Evolutionary conservation across 352 stramenopile genomes (phyloP).

Genomic region (Phytophthora cryptogea): DNA sequence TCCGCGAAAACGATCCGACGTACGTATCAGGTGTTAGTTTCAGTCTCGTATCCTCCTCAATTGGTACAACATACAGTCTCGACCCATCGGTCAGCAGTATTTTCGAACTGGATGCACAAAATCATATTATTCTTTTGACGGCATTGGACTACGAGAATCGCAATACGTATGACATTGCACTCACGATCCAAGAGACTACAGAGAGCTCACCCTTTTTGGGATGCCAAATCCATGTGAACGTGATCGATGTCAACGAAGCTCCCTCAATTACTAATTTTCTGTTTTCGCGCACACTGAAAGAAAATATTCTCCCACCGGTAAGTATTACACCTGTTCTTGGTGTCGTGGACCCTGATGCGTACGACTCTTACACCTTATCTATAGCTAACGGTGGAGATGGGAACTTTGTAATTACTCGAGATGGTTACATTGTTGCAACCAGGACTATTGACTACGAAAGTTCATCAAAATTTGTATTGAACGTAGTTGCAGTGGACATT

Average conservation of each 20-base stretch:
- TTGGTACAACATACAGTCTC: constrained; percentile 23
- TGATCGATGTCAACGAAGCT: constrained; percentile 59
- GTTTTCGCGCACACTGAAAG: constrained; percentile 33
- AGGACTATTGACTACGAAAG: constrained; percentile 50
- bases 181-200: constrained; percentile 34
- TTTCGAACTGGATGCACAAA: constrained; percentile 24
- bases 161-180: constrained; percentile 20
- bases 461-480: constrained; percentile 38
- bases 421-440: constrained; percentile 44
- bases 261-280: constrained; percentile 34
- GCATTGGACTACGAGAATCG: constrained; percentile 23
- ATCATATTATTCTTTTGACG: constrained; percentile 20
- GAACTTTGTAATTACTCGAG: constrained; percentile 48
- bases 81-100: not conserved
- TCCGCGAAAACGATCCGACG: constrained; percentile 36
- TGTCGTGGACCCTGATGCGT: constrained; percentile 47
- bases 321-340: constrained; percentile 32
- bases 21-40: constrained; percentile 47
- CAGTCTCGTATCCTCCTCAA: constrained; percentile 27
- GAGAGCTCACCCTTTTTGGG: constrained; percentile 10
- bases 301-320: constrained; percentile 45
- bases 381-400: constrained; percentile 40
- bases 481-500: constrained; percentile 44
- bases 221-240: constrained; percentile 48
- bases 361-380: constrained; percentile 45